Evolutionary conservation across 2,329 filamentous ascomycete genomes (phyloP).

Genomic region (Apiospora aurea): DNA sequence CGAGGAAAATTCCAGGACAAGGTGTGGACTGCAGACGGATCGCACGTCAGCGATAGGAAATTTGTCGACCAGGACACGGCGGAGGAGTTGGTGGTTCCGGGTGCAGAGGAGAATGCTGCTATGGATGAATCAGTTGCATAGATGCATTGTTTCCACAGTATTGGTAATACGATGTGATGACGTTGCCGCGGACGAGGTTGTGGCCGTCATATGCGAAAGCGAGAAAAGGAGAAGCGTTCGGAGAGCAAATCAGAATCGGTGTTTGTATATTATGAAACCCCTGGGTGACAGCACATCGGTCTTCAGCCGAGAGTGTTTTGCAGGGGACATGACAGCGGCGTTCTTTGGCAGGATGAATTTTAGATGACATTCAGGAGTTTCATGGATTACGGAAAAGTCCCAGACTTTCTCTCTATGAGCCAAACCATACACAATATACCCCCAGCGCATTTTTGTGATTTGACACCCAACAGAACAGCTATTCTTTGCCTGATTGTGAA

Average conservation of each 20-base stretch:
- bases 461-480: constrained; percentile 24
- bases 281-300: constrained; percentile 8
- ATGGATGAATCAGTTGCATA: constrained; percentile 48
- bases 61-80: constrained; percentile 76
- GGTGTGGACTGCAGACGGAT: constrained; percentile 78
- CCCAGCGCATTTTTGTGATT: constrained; percentile 42
- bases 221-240: constrained; percentile 25
- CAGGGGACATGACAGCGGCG: constrained; percentile 24
- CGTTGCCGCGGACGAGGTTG: background rate
- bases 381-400: constrained; percentile 37
- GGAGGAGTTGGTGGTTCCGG: constrained; percentile 78
- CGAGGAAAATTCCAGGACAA: constrained; percentile 85
- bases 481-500: background rate
- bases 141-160: background rate
- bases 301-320: constrained; percentile 1
- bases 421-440: constrained; percentile 41
- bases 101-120: constrained; percentile 42
- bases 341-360: constrained; percentile 29
- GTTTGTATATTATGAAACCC: constrained; percentile 27
- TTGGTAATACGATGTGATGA: constrained; percentile 26
- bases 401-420: constrained; percentile 30
- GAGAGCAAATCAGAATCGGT: background rate
- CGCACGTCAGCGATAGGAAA: constrained; percentile 85
- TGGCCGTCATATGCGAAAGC: background rate
- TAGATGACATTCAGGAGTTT: constrained; percentile 40